Conservation (phyloP, 225 moss, liverwort and hornwort species). For the Rhytidiadelphus loreus region DNA sequence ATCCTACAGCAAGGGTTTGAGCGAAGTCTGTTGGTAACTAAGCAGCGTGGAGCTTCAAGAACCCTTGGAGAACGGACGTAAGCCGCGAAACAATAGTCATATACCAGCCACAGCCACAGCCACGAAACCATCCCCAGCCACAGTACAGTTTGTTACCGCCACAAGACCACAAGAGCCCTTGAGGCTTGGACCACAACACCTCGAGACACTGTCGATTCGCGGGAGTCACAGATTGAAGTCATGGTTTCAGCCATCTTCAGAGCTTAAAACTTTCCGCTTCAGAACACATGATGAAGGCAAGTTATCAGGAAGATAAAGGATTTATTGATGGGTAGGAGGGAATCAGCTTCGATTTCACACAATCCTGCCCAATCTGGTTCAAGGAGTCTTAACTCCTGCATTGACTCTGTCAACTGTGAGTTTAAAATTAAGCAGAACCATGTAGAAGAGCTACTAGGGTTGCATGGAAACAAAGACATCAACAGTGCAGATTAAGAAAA, state of each 20-base stretch:
- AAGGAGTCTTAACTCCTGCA: not conserved
- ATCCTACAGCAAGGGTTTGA: not conserved
- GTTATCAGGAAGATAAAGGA: not conserved
- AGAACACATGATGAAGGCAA: not conserved
- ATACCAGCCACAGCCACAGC: not conserved
- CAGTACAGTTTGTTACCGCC: not conserved
- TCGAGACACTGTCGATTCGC: not conserved
- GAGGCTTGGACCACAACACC: not conserved
- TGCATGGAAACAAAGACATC: not conserved
- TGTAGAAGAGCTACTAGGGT: not conserved
- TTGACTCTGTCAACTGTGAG: not conserved
- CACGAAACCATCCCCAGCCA: not conserved
- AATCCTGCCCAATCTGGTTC: not conserved
- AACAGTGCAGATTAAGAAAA: not conserved
- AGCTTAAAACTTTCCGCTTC: not conserved
- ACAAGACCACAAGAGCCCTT: not conserved
- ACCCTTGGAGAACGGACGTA: not conserved
- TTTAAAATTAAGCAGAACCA: not conserved
- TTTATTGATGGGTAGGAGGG: not conserved
- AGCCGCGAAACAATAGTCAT: not conserved
- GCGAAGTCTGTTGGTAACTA: not conserved
- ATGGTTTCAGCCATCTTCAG: not conserved
- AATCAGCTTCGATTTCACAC: not conserved
- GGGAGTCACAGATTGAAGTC: not conserved
- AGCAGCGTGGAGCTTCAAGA: not conserved